Conservation (phyloP, 1,139 yeast genomes). For the Geotrichum fermentans region DNA sequence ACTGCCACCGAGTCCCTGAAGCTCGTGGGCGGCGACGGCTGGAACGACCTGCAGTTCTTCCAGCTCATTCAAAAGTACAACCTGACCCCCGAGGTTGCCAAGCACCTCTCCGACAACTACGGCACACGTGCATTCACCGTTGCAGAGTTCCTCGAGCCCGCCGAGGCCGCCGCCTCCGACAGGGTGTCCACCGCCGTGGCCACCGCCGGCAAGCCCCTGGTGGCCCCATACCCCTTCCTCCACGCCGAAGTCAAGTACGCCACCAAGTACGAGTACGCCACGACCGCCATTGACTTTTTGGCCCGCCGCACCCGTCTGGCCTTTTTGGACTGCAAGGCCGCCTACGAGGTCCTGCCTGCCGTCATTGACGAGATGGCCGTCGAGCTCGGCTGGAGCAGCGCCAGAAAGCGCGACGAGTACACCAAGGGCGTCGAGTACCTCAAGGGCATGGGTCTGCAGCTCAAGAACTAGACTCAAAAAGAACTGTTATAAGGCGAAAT, state of each 20-base stretch:
- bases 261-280: conserved; percentile 74
- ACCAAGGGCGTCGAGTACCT: conserved; percentile 37
- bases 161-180: conserved; percentile 23
- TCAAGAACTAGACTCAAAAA: conserved; percentile 1
- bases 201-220: conserved; percentile 37
- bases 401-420: conserved; percentile 53
- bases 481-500: neutral
- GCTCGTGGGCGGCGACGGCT: conserved; percentile 69
- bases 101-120: conserved; percentile 78
- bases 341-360: conserved; percentile 73
- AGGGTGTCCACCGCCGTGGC: conserved; percentile 37
- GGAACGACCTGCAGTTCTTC: conserved; percentile 64
- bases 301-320: conserved; percentile 94
- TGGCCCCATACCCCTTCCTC: conserved; percentile 78
- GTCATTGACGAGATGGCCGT: conserved; percentile 82
- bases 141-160: conserved; percentile 48
- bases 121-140: conserved; percentile 78
- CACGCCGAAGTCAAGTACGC: conserved; percentile 88
- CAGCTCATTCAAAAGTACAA: conserved; percentile 76
- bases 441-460: conserved; percentile 40
- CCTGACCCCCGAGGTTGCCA: conserved; percentile 70
- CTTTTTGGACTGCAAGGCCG: conserved; percentile 83
- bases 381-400: conserved; percentile 69
- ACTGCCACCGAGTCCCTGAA: conserved; percentile 62
- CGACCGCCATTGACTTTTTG: conserved; percentile 85